Conservation (phyloP, 2,329 filamentous ascomycete species). For the Arthroderma uncinatum region DNA sequence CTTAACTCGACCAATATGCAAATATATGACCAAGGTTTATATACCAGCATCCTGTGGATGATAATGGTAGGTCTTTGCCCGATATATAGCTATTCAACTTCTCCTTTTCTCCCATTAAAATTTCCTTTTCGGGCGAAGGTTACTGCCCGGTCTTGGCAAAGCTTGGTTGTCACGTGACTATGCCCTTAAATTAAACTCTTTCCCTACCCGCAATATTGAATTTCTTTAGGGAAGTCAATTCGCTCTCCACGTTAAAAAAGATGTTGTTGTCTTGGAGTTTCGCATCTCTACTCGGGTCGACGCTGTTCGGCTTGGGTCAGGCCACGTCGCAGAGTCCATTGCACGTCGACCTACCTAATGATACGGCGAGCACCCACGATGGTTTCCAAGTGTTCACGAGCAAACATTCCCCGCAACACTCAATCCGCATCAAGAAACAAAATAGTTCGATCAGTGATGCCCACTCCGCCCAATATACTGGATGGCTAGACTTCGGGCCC, state of each 20-base stretch:
- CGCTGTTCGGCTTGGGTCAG: background rate
- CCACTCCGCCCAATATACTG: constrained; percentile 15
- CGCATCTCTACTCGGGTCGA: background rate
- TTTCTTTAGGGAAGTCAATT: no score
- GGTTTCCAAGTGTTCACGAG: constrained; percentile 5
- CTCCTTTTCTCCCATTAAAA: no score
- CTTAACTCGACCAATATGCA: no score
- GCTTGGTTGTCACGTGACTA: background rate
- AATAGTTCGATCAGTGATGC: constrained; percentile 15
- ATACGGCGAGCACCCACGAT: background rate
- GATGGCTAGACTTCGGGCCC: constrained; percentile 17
- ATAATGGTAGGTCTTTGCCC: no score
- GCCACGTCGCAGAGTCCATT: background rate
- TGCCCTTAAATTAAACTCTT: no score
- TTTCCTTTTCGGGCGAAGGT: background rate
- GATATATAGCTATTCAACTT: no score
- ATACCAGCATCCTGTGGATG: no score
- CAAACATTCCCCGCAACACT: constrained; percentile 10
- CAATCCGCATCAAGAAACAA: constrained; percentile 16
- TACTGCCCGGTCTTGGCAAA: background rate
- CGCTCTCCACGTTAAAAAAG: background rate
- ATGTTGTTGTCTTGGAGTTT: background rate
- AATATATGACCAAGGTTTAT: no score
- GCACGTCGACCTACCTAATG: background rate
- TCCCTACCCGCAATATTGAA: no score